Evolutionary conservation across 129 eudicot species (phyloP).

Genomic region (Flaveria sonorensis): DNA sequence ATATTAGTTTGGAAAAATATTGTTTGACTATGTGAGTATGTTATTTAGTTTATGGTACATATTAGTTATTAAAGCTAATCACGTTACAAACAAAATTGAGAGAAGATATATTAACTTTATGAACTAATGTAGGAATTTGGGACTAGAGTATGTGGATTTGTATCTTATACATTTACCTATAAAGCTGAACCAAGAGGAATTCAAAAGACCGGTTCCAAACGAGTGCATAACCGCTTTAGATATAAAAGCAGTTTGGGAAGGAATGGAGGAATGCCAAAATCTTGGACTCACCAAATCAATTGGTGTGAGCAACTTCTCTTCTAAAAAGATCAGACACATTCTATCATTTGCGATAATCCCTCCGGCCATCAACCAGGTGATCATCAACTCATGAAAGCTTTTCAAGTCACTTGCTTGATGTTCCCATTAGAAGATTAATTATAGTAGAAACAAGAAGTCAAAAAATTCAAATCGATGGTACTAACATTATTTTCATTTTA

Average conservation of each 20-base stretch:
- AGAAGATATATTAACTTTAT: neutral
- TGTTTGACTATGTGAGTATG: no score
- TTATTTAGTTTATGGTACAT: neutral
- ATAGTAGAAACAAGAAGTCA: neutral
- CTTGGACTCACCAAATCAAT: constrained; percentile 19
- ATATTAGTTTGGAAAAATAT: no score
- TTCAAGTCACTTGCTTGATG: neutral
- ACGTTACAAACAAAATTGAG: neutral
- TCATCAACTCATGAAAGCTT: neutral
- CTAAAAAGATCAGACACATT: neutral
- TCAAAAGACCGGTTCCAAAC: neutral
- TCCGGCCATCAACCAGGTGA: constrained; percentile 11
- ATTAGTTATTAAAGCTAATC: constrained; percentile 1
- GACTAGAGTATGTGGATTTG: constrained; percentile 24
- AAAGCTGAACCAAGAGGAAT: neutral
- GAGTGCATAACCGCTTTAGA: constrained; percentile 2
- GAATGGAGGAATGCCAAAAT: constrained; percentile 23
- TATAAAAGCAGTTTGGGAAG: constrained; percentile 3
- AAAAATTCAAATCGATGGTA: neutral
- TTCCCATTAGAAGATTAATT: neutral
- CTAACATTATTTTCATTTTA: neutral
- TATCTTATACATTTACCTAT: constrained; percentile 24
- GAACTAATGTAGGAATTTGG: constrained; percentile 12
- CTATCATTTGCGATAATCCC: constrained; percentile 5
- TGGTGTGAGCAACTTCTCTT: constrained; percentile 12